Percentiles rank a stretch among this genome's conserved stretches.
phyloP scores from a whole-genome alignment of 345 rosid species.

The Gossypium mustelinum region DNA sequence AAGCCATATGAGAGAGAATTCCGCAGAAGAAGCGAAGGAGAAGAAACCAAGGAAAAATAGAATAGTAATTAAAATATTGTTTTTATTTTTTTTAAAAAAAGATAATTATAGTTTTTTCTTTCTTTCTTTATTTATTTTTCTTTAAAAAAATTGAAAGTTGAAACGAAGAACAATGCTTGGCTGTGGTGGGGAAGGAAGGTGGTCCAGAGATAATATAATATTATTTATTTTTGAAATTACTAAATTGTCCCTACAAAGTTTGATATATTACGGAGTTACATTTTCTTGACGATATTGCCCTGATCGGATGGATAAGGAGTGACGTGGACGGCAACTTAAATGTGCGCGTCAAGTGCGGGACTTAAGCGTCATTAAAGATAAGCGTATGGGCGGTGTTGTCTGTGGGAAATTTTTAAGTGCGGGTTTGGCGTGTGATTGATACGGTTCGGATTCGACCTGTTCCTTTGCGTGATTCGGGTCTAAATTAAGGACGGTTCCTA shows the following conservation, averaged over 20 bases:
- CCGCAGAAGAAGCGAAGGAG: slow-evolving; percentile 46
- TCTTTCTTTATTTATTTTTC: neutral
- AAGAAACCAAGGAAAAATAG: slow-evolving; percentile 39
- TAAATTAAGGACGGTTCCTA: neutral
- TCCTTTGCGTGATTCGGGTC: slow-evolving; percentile 1
- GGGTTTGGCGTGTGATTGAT: slow-evolving; percentile 5
- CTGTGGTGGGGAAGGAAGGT: slow-evolving; percentile 49
- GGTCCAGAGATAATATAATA: slow-evolving; percentile 35
- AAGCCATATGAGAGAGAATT: slow-evolving; percentile 43
- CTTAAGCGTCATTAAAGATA: neutral
- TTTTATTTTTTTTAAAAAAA: neutral
- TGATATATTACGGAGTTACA: slow-evolving; percentile 9
- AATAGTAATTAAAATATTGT: slow-evolving; percentile 2
- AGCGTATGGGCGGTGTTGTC: slow-evolving; percentile 5
- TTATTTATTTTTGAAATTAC: slow-evolving; percentile 6
- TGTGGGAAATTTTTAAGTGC: neutral
- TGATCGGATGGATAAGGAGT: slow-evolving; percentile 16
- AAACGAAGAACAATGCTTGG: slow-evolving; percentile 42
- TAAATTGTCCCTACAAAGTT: slow-evolving; percentile 14
- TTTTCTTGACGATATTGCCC: slow-evolving; percentile 18
- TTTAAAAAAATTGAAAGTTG: slow-evolving; percentile 7
- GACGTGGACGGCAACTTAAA: neutral
- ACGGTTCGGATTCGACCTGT: slow-evolving; percentile 3
- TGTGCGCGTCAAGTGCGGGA: neutral
- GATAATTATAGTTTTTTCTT: slow-evolving; percentile 8